Conservation (phyloP, 2,329 filamentous ascomycete genomes). For the Colletotrichum tabaci region DNA sequence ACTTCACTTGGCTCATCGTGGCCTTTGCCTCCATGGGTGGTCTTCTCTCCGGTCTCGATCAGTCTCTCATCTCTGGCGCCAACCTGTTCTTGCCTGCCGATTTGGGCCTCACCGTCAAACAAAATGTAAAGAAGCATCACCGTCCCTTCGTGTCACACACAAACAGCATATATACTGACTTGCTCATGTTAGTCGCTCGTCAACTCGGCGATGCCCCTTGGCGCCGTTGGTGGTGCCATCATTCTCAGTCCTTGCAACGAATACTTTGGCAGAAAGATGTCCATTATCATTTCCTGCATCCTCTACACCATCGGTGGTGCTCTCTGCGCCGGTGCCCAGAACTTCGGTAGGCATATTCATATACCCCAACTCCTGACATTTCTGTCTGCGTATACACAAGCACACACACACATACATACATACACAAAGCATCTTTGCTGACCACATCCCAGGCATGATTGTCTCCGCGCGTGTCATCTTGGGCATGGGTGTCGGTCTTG, state of each 20-base stretch:
- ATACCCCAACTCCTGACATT: conserved; percentile 38
- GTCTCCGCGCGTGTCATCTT: conserved; percentile 77
- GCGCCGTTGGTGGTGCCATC: conserved; percentile 79
- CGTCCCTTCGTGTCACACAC: too few relatives aligned
- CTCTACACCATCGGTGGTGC: conserved; percentile 80
- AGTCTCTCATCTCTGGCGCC: conserved; percentile 80
- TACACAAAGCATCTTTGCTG: not conserved
- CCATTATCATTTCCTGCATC: conserved; percentile 78
- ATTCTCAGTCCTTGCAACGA: conserved; percentile 78
- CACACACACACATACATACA: too few relatives aligned
- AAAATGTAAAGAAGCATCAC: conserved; percentile 57
- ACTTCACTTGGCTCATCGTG: conserved; percentile 75
- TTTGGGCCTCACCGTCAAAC: conserved; percentile 66
- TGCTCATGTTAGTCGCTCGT: conserved; percentile 65
- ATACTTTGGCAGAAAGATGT: conserved; percentile 75
- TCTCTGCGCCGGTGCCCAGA: conserved; percentile 76
- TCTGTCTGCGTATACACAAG: not conserved
- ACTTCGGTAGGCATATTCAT: conserved; percentile 64
- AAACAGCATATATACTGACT: too few relatives aligned
- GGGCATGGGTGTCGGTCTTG: conserved; percentile 79
- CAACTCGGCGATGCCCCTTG: conserved; percentile 79
- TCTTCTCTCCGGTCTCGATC: conserved; percentile 79
- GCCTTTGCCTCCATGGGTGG: conserved; percentile 84
- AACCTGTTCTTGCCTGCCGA: conserved; percentile 76
- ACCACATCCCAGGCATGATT: conserved; percentile 68